Percentiles rank a stretch among this genome's conserved stretches.
Evolutionary conservation across 2,329 filamentous ascomycete genomes (phyloP).

Genomic region (Myotisia sp.): DNA sequence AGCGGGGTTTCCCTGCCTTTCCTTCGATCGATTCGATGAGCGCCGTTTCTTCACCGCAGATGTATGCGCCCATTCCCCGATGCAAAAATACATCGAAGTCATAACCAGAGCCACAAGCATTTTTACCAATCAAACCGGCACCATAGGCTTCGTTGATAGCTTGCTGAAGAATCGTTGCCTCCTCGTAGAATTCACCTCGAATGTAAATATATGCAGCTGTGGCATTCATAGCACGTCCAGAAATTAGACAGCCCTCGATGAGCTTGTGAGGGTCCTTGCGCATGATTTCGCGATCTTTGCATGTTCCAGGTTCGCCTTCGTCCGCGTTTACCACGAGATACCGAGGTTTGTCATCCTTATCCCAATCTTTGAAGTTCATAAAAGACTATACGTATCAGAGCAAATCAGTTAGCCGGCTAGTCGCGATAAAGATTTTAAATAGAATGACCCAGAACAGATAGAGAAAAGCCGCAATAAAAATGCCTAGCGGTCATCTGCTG

Average conservation of each 20-base stretch:
- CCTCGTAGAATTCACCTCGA: slow-evolving; percentile 92
- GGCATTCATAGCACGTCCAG: slow-evolving; percentile 96
- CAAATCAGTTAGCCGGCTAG: slow-evolving; percentile 5
- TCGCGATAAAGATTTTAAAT: background rate
- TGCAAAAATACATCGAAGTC: slow-evolving; percentile 96
- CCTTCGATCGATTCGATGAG: slow-evolving; percentile 96
- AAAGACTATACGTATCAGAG: slow-evolving; percentile 71
- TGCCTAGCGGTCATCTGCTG: no score
- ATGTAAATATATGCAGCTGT: slow-evolving; percentile 99
- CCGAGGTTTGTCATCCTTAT: slow-evolving; percentile 88
- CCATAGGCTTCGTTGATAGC: slow-evolving; percentile 97
- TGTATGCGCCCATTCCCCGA: slow-evolving; percentile 92
- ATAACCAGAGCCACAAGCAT: slow-evolving; percentile 90
- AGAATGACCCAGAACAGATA: background rate
- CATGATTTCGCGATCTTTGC: slow-evolving; percentile 99
- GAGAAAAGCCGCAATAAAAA: no score
- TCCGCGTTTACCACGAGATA: slow-evolving; percentile 98
- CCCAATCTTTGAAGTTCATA: slow-evolving; percentile 99
- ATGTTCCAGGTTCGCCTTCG: slow-evolving; percentile 95
- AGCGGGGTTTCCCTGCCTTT: slow-evolving; percentile 93
- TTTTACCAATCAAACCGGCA: slow-evolving; percentile 91
- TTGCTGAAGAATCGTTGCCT: slow-evolving; percentile 81
- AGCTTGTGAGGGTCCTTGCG: slow-evolving; percentile 99
- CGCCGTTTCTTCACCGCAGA: slow-evolving; percentile 96
- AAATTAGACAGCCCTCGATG: slow-evolving; percentile 88